phyloP scores from a whole-genome alignment of 140 eudicot genomes.

The Cichorium intybus region DNA sequence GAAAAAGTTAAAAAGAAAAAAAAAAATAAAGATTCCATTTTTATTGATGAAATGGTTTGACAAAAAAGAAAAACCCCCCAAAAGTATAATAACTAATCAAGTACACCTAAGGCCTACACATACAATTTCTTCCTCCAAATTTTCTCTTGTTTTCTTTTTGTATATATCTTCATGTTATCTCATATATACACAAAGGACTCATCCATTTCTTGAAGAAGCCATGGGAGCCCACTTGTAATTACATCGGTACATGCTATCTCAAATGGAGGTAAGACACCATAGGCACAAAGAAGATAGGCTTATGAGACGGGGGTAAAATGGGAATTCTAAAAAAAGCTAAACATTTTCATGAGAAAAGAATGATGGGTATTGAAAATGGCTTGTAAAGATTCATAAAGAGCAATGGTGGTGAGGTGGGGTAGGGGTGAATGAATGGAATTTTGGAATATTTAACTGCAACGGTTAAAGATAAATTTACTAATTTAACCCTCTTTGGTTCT shows the following conservation, averaged over 20 bases:
- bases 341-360: constrained; percentile 29
- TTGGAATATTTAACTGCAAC: constrained; percentile 21
- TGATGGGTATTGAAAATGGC: constrained; percentile 22
- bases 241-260: constrained; percentile 44
- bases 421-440: constrained; percentile 58
- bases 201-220: constrained; percentile 50
- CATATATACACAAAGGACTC: constrained; percentile 38
- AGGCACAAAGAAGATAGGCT: constrained; percentile 25
- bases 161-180: constrained; percentile 52
- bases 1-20: background rate
- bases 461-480: constrained; percentile 38
- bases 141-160: constrained; percentile 22
- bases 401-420: constrained; percentile 20
- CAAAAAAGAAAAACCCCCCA: constrained; percentile 31
- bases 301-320: constrained; percentile 31
- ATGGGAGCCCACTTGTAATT: constrained; percentile 31
- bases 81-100: constrained; percentile 31
- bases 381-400: constrained; percentile 30
- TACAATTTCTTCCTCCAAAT: constrained; percentile 39
- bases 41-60: constrained; percentile 49
- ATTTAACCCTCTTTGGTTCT: constrained; percentile 47
- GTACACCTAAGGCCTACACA: constrained; percentile 36
- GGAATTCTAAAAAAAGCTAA: constrained; percentile 25
- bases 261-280: constrained; percentile 39
- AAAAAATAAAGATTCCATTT: background rate